Conservation (phyloP, 2,329 filamentous ascomycete genomes). For the Pseudophaeomoniella oleicola region DNA sequence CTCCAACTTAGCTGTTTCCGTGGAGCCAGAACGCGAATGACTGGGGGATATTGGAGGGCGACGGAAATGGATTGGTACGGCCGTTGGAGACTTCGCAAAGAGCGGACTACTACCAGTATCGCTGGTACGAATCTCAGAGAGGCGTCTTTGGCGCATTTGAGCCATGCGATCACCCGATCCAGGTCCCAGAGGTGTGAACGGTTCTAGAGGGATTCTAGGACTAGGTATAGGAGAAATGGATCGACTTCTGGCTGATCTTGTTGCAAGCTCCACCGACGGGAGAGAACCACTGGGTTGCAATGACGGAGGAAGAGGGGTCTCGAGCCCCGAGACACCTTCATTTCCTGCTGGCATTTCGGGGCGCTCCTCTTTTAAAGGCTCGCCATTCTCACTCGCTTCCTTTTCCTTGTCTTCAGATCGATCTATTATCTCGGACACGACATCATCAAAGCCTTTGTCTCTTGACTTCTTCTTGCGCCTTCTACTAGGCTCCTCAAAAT, state of each 20-base stretch:
- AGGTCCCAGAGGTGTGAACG: neutral
- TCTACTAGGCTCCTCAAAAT: conserved; percentile 12
- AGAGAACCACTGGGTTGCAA: neutral
- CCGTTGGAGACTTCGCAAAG: conserved; percentile 31
- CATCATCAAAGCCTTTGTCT: conserved; percentile 3
- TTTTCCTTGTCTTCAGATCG: conserved; percentile 18
- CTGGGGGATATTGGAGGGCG: conserved; percentile 33
- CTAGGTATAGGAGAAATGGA: conserved; percentile 18
- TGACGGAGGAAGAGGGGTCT: conserved; percentile 6
- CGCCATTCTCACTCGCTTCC: conserved; percentile 12
- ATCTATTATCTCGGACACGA: conserved; percentile 11
- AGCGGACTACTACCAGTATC: conserved; percentile 11
- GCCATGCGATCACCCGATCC: neutral
- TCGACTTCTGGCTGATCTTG: conserved; percentile 15
- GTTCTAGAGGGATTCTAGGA: neutral
- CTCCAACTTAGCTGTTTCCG: conserved; percentile 20
- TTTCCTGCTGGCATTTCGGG: conserved; percentile 36
- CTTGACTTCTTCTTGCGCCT: neutral
- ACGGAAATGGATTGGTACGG: conserved; percentile 41
- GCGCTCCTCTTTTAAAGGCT: conserved; percentile 52
- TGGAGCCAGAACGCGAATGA: conserved; percentile 24
- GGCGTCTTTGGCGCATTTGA: conserved; percentile 4
- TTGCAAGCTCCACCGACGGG: neutral
- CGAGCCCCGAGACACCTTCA: conserved; percentile 31
- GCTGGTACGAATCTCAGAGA: conserved; percentile 8